A percentile compares a stretch with the other conserved stretches of the same genome.
Evolutionary conservation across 768 basidiomycete species (phyloP).

Genomic region (Tylopilus subfusipes): DNA sequence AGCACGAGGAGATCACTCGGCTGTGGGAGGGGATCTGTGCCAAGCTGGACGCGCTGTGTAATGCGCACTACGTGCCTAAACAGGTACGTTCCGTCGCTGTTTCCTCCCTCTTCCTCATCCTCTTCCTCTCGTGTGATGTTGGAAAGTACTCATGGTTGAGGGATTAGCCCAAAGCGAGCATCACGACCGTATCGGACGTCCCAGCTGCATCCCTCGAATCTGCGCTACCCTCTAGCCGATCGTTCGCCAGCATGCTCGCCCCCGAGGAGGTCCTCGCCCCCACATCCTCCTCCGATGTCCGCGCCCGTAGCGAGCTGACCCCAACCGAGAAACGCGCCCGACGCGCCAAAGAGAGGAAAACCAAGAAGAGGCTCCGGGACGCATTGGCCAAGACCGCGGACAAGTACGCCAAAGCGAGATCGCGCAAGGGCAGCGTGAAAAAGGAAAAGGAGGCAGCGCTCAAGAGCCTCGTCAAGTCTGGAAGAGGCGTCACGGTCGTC

Average conservation of each 20-base stretch:
- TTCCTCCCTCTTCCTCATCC: neutral
- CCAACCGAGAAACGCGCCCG: conserved; percentile 76
- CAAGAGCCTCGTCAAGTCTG: conserved; percentile 76
- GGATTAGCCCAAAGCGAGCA: conserved; percentile 78
- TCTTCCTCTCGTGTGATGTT: neutral
- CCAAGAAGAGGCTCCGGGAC: conserved; percentile 64
- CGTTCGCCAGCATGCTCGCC: conserved; percentile 76
- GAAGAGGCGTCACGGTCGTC: conserved; percentile 83
- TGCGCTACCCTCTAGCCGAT: conserved; percentile 79
- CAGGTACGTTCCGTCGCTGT: conserved; percentile 49
- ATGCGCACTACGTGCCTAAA: conserved; percentile 94
- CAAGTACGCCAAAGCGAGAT: conserved; percentile 48
- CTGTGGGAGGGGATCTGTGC: conserved; percentile 82
- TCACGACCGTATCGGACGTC: conserved; percentile 79
- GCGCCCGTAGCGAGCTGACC: conserved; percentile 76
- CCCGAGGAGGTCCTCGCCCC: conserved; percentile 89
- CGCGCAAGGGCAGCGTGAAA: conserved; percentile 47
- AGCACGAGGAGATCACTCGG: conserved; percentile 82
- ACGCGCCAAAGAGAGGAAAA: conserved; percentile 66
- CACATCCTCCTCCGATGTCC: conserved; percentile 44
- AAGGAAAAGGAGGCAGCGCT: conserved; percentile 84
- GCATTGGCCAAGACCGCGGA: conserved; percentile 60
- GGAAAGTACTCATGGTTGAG: neutral
- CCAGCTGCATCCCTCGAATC: conserved; percentile 84
- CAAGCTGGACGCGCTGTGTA: conserved; percentile 91